Percentiles rank a stretch among this genome's conserved stretches.
phyloP scores from a whole-genome alignment of 352 stramenopile genomes.

The Blastocystis sp. region DNA sequence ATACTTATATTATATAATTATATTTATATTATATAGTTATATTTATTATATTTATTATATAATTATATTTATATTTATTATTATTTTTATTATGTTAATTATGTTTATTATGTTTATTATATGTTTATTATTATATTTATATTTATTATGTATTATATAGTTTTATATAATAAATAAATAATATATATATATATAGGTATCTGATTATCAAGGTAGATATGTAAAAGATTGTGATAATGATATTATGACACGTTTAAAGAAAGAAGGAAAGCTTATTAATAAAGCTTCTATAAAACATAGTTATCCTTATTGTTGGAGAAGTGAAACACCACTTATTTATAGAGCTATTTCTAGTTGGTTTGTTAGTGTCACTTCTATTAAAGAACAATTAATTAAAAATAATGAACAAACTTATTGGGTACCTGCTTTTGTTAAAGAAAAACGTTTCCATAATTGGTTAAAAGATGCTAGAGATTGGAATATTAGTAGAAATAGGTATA shows the following conservation, averaged over 20 bases:
- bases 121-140: no score
- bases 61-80: no score
- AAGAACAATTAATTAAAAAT: conserved; percentile 69
- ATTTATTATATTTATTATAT: no score
- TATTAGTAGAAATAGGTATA: conserved; percentile 79
- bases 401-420: conserved; percentile 72
- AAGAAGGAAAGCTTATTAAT: conserved; percentile 70
- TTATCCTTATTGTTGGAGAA: conserved; percentile 98
- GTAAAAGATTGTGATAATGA: conserved; percentile 93
- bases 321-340: conserved; percentile 98
- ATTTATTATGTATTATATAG: no score
- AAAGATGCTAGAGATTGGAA: conserved; percentile 93
- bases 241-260: conserved; percentile 81
- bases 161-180: no score
- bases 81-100: no score
- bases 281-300: conserved; percentile 87
- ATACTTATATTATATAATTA: no score
- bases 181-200: no score
- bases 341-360: conserved; percentile 96
- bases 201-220: conserved; percentile 52
- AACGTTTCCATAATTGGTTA: conserved; percentile 98
- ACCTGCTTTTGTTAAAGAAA: conserved; percentile 75
- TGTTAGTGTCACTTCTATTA: conserved; percentile 89
- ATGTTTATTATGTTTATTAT: no score
- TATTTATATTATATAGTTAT: no score